These are phyloP conservation scores for Fraxinus dipetala DNA, from an alignment of 305 asterid species.

Conservation along the genomic window DNA sequence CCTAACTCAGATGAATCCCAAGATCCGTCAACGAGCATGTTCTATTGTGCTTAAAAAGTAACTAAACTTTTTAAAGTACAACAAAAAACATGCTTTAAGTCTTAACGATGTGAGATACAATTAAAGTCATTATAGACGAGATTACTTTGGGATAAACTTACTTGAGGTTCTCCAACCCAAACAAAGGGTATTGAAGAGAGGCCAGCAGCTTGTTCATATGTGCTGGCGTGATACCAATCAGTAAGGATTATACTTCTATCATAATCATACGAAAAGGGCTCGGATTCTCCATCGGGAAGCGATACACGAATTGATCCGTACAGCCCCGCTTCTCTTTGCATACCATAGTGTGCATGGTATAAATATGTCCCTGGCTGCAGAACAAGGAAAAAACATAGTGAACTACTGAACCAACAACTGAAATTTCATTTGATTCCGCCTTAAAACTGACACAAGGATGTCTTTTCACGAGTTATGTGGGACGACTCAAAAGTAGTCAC, in stretches of 20 bases:
- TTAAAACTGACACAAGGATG: not conserved
- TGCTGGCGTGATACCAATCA: slow-evolving; percentile 75
- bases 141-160: slow-evolving; percentile 1
- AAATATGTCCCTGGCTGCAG: slow-evolving; percentile 74
- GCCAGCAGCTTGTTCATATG: slow-evolving; percentile 59
- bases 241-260: slow-evolving; percentile 58
- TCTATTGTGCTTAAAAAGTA: not conserved
- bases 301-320: slow-evolving; percentile 61
- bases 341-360: slow-evolving; percentile 86
- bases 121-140: not conserved
- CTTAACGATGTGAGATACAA: not conserved
- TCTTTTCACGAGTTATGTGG: not conserved
- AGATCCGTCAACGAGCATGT: not conserved
- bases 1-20: not conserved
- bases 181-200: slow-evolving; percentile 60
- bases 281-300: slow-evolving; percentile 48
- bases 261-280: slow-evolving; percentile 60
- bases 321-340: slow-evolving; percentile 76
- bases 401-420: not conserved
- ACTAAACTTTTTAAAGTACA: not conserved
- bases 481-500: not conserved
- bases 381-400: slow-evolving; percentile 9
- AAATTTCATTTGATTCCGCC: not conserved
- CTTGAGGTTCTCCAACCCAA: slow-evolving; percentile 90
- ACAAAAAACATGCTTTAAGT: not conserved